phyloP scores from a whole-genome alignment of 768 basidiomycete genomes.

The Ramaria sp. region DNA sequence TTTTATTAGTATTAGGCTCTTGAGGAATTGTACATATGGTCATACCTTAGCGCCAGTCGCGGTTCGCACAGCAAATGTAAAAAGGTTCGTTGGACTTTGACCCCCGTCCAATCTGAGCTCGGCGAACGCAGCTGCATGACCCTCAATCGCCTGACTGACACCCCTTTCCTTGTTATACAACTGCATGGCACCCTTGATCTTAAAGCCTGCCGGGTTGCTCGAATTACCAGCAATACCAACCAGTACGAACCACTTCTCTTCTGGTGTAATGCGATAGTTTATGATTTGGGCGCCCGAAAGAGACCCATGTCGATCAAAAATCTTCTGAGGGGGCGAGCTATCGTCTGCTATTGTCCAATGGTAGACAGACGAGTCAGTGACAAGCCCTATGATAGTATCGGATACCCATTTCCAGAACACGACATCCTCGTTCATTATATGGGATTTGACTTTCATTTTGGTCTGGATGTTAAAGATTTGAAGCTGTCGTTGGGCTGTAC shows the following conservation, averaged over 20 bases:
- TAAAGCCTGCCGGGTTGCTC: conserved; percentile 92
- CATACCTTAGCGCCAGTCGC: conserved; percentile 96
- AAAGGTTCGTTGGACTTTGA: conserved; percentile 77
- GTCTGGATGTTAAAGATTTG: conserved; percentile 98
- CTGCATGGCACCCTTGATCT: conserved; percentile 98
- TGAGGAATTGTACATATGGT: background rate
- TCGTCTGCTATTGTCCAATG: conserved; percentile 80
- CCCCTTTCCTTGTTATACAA: conserved; percentile 87
- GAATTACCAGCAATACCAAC: conserved; percentile 90
- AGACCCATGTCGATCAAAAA: conserved; percentile 95
- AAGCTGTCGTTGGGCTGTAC: conserved; percentile 78
- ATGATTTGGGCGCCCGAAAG: conserved; percentile 94
- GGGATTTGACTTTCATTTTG: conserved; percentile 96
- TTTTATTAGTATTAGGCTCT: background rate
- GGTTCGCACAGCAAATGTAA: conserved; percentile 90
- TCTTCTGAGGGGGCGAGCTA: conserved; percentile 76
- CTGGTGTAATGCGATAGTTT: conserved; percentile 87
- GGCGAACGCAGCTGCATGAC: conserved; percentile 94
- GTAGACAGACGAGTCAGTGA: conserved; percentile 86
- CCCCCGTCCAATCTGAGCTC: conserved; percentile 87
- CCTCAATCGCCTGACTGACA: conserved; percentile 96
- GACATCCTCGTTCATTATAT: conserved; percentile 86
- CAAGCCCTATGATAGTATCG: conserved; percentile 84
- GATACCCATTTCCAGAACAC: conserved; percentile 99
- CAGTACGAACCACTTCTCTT: conserved; percentile 96